Percentiles rank a stretch among this genome's conserved stretches.
These are phyloP conservation scores for Nymphaea thermarum DNA, from an alignment of 164 flowering plant genomes.

Conservation along the genomic window DNA sequence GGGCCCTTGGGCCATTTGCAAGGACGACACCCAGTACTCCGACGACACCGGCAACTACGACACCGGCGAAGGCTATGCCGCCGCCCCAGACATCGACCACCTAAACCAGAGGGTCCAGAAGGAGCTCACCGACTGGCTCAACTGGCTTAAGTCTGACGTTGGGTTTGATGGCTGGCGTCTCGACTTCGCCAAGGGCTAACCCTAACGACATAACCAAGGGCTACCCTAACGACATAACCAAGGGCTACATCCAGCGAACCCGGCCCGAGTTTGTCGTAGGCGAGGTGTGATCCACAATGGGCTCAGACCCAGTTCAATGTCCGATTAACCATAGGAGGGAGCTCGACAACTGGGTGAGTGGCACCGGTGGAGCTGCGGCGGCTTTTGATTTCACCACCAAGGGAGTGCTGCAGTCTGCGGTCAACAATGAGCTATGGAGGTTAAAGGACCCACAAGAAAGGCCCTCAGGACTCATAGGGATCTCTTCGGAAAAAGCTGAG, in stretches of 20 bases:
- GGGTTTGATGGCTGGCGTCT: not conserved
- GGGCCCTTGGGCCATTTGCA: not conserved
- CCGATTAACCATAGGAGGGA: not conserved
- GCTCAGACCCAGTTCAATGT: constrained; percentile 9
- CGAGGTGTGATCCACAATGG: not conserved
- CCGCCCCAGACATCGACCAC: constrained; percentile 1
- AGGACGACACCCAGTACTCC: not conserved
- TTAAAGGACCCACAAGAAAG: not conserved
- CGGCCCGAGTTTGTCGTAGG: not conserved
- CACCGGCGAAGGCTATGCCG: not conserved
- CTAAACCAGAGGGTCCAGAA: not conserved
- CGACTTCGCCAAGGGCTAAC: not conserved
- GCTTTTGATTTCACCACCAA: constrained; percentile 1
- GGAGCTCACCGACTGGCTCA: constrained; percentile 3
- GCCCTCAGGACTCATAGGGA: not conserved
- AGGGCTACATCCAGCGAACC: not conserved
- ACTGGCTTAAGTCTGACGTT: not conserved
- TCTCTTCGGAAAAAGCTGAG: not conserved
- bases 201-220: not conserved
- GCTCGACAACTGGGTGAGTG: not conserved
- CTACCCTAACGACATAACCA: not conserved
- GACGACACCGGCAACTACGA: not conserved
- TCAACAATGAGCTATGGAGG: not conserved
- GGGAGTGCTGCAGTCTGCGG: not conserved
- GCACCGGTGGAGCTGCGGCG: not conserved